These are phyloP conservation scores for Sporothrix pallida DNA, from an alignment of 2,329 filamentous ascomycete species.

Conservation along the genomic window DNA sequence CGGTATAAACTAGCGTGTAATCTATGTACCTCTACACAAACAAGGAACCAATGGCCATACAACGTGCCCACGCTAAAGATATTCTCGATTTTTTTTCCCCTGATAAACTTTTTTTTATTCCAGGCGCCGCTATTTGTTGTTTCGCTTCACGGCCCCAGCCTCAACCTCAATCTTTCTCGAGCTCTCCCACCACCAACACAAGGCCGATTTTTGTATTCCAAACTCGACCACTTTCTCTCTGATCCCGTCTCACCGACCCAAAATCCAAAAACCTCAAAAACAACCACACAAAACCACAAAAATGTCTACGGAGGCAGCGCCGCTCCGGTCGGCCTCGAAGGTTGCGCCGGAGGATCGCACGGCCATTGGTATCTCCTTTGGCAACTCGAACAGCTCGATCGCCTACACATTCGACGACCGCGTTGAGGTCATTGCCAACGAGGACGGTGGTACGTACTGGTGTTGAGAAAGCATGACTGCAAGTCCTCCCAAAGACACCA, in stretches of 20 bases:
- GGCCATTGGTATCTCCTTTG: slow-evolving; percentile 95
- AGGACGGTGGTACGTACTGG: slow-evolving; percentile 79
- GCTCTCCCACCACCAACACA: slow-evolving; percentile 6
- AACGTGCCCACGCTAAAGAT: slow-evolving; percentile 25
- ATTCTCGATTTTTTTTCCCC: slow-evolving; percentile 24
- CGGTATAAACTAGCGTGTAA: not conserved
- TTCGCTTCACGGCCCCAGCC: slow-evolving; percentile 9
- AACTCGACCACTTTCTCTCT: not conserved
- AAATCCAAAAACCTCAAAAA: not conserved
- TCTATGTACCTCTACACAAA: not conserved
- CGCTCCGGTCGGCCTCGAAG: slow-evolving; percentile 27
- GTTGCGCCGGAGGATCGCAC: slow-evolving; percentile 62
- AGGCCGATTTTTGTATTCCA: not conserved
- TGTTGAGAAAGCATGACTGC: not conserved
- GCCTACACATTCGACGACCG: slow-evolving; percentile 92
- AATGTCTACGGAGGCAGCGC: slow-evolving; percentile 34
- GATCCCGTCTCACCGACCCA: not conserved
- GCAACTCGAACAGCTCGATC: slow-evolving; percentile 98
- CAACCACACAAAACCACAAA: not conserved
- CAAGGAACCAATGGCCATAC: slow-evolving; percentile 20
- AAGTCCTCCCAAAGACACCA: not conserved
- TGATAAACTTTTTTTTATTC: slow-evolving; percentile 30
- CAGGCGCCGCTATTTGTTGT: slow-evolving; percentile 10
- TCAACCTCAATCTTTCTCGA: slow-evolving; percentile 7
- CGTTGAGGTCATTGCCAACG: slow-evolving; percentile 97